phyloP scores from a whole-genome alignment of 2,329 filamentous ascomycete genomes.

The Cladophialophora exuberans region DNA sequence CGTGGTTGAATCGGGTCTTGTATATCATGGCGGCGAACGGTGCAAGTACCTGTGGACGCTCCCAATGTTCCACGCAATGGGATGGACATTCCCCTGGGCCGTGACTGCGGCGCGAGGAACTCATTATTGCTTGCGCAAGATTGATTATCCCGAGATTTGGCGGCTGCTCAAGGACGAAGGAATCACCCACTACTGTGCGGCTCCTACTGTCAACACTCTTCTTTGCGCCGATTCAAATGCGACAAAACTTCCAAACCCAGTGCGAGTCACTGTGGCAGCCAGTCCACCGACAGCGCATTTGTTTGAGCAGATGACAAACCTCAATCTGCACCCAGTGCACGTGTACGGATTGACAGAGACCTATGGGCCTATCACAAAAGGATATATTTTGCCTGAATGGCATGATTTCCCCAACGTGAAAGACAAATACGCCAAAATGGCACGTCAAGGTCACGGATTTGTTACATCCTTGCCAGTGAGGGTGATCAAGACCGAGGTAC shows the following conservation, averaged over 20 bases:
- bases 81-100: slow-evolving; percentile 89
- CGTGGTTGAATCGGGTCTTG: slow-evolving; percentile 84
- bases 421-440: slow-evolving; percentile 88
- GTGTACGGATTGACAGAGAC: slow-evolving; percentile 89
- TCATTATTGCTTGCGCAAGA: slow-evolving; percentile 90
- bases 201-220: slow-evolving; percentile 93
- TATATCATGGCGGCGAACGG: slow-evolving; percentile 63
- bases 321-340: slow-evolving; percentile 90
- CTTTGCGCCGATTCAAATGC: slow-evolving; percentile 82
- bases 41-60: slow-evolving; percentile 90
- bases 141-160: slow-evolving; percentile 95
- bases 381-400: slow-evolving; percentile 86
- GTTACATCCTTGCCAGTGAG: slow-evolving; percentile 79
- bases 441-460: slow-evolving; percentile 90
- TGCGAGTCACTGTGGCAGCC: slow-evolving; percentile 89
- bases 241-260: slow-evolving; percentile 66
- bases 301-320: slow-evolving; percentile 85
- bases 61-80: slow-evolving; percentile 77
- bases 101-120: slow-evolving; percentile 93
- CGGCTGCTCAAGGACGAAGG: slow-evolving; percentile 79
- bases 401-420: slow-evolving; percentile 66
- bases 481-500: slow-evolving; percentile 77
- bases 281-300: slow-evolving; percentile 87
- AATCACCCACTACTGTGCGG: slow-evolving; percentile 94
- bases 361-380: slow-evolving; percentile 93